phyloP scores from a whole-genome alignment of 257 asterid species.

The Rhazya stricta region DNA sequence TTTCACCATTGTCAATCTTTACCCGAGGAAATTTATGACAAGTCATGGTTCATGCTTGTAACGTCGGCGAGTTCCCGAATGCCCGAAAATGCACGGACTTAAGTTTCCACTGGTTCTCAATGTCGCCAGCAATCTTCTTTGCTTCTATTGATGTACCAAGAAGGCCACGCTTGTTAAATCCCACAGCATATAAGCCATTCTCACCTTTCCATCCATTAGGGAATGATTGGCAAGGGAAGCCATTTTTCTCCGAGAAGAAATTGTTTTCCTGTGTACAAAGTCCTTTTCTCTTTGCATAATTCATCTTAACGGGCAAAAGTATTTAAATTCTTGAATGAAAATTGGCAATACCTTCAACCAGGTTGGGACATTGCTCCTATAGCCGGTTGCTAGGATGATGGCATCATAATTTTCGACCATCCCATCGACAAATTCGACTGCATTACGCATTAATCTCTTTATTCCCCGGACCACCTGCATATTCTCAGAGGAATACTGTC shows the following conservation, averaged over 20 bases:
- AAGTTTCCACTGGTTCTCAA: constrained; percentile 15
- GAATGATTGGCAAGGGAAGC: constrained; percentile 24
- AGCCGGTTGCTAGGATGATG: constrained; percentile 36
- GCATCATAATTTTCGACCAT: constrained; percentile 30
- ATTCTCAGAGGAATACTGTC: neutral
- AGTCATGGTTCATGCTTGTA: neutral
- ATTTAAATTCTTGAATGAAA: neutral
- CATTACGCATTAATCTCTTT: constrained; percentile 20
- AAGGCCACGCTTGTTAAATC: constrained; percentile 31
- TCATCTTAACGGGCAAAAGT: neutral
- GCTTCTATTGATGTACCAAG: constrained; percentile 35
- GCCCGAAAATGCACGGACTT: constrained; percentile 12
- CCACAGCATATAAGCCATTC: constrained; percentile 31
- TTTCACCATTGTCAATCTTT: neutral
- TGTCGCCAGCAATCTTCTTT: constrained; percentile 21
- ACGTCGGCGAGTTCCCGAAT: constrained; percentile 1
- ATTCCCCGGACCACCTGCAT: constrained; percentile 34
- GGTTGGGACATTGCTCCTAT: constrained; percentile 29
- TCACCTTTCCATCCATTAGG: constrained; percentile 36
- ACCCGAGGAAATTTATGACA: neutral
- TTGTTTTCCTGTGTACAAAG: constrained; percentile 15
- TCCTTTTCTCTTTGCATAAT: neutral
- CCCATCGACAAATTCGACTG: constrained; percentile 39
- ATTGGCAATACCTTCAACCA: constrained; percentile 28
- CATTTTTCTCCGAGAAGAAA: constrained; percentile 27